These are phyloP conservation scores for Fragaria iinumae DNA, from an alignment of 306 rosid genomes.

Conservation along the genomic window DNA sequence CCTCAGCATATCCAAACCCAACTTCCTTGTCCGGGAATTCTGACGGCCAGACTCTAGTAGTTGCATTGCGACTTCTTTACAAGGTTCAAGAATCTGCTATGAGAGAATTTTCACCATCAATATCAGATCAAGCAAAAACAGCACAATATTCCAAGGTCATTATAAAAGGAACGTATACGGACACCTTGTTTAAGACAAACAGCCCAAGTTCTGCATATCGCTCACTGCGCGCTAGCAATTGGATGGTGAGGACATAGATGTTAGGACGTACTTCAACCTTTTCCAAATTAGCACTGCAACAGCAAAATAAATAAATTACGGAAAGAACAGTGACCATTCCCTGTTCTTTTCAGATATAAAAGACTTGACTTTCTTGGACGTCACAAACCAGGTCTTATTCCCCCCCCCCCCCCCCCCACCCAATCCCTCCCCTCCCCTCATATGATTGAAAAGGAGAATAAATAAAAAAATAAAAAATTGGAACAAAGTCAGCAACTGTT, in stretches of 20 bases:
- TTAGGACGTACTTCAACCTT: slow-evolving; percentile 72
- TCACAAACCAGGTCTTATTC: neutral
- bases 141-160: neutral
- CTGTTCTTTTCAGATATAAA: neutral
- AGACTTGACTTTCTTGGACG: neutral
- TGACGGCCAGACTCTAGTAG: slow-evolving; percentile 88
- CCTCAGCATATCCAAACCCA: slow-evolving; percentile 95
- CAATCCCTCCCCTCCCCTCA: neutral
- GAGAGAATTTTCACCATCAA: slow-evolving; percentile 21
- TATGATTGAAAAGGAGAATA: neutral
- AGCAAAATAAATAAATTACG: slow-evolving; percentile 14
- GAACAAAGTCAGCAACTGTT: neutral
- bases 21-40: slow-evolving; percentile 66
- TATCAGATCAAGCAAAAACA: slow-evolving; percentile 27
- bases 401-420: neutral
- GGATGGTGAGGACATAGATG: slow-evolving; percentile 65
- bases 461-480: neutral
- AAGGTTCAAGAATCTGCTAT: slow-evolving; percentile 82
- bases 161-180: slow-evolving; percentile 4
- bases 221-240: slow-evolving; percentile 72
- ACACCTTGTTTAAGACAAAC: slow-evolving; percentile 84
- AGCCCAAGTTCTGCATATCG: slow-evolving; percentile 82
- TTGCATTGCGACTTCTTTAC: slow-evolving; percentile 91
- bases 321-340: neutral
- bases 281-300: slow-evolving; percentile 69